Conservation (phyloP, 2,329 filamentous ascomycete species). For the Penicillium oxalicum region DNA sequence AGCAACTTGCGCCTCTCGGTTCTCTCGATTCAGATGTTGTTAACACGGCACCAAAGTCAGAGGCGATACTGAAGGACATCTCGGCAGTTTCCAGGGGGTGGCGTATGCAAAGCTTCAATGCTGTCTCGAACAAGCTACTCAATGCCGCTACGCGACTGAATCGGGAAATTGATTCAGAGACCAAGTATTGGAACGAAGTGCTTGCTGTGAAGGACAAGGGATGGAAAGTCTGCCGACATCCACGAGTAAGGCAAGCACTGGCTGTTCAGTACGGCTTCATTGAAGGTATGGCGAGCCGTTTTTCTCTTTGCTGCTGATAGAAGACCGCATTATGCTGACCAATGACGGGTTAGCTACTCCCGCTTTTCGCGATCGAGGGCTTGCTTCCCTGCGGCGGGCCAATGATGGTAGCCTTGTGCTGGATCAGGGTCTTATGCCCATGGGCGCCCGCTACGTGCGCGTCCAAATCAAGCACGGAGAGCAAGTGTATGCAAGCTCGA, state of each 20-base stretch:
- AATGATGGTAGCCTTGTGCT: slow-evolving; percentile 70
- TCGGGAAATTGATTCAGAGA: slow-evolving; percentile 71
- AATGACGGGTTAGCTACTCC: slow-evolving; percentile 40
- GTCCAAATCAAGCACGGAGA: slow-evolving; percentile 59
- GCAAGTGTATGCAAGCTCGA: slow-evolving; percentile 52
- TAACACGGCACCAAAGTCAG: slow-evolving; percentile 54
- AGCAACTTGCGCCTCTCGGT: slow-evolving; percentile 65
- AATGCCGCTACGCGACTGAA: slow-evolving; percentile 66
- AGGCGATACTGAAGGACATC: slow-evolving; percentile 50
- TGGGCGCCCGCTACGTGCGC: slow-evolving; percentile 56
- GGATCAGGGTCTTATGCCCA: slow-evolving; percentile 53
- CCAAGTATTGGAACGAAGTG: slow-evolving; percentile 83
- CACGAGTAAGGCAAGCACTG: slow-evolving; percentile 65
- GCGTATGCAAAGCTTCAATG: slow-evolving; percentile 70
- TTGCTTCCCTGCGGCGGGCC: slow-evolving; percentile 70
- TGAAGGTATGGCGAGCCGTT: slow-evolving; percentile 51
- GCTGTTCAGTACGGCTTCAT: slow-evolving; percentile 86
- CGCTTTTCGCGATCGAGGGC: slow-evolving; percentile 62
- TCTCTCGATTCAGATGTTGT: slow-evolving; percentile 65
- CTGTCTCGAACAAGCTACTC: slow-evolving; percentile 66
- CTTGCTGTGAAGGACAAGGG: slow-evolving; percentile 73
- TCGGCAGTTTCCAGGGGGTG: slow-evolving; percentile 59
- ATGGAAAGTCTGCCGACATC: slow-evolving; percentile 77
- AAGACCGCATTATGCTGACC: neutral
- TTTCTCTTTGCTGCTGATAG: no score